Conservation (phyloP, 192 early-diverging fungal genomes). For the Coemansia sp. region DNA sequence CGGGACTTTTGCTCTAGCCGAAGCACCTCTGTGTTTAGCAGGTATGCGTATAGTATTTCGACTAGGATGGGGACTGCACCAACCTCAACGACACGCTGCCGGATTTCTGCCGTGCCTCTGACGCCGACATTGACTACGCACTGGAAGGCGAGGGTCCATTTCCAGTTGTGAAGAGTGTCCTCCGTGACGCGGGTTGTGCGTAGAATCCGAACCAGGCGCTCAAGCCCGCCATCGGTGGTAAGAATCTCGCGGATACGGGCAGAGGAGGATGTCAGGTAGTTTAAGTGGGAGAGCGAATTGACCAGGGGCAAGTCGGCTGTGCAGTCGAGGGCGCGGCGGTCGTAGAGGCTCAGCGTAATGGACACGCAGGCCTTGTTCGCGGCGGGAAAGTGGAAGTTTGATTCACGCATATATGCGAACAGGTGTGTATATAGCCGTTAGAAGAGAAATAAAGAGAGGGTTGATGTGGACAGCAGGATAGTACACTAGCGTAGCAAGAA, state of each 20-base stretch:
- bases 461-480: background rate
- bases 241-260: conserved; percentile 80
- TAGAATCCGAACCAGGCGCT: conserved; percentile 81
- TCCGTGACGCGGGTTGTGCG: conserved; percentile 64
- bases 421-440: background rate
- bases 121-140: conserved; percentile 87
- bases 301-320: conserved; percentile 84
- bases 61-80: conserved; percentile 83
- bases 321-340: conserved; percentile 93
- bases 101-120: conserved; percentile 74
- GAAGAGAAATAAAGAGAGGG: background rate
- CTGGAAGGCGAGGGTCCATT: conserved; percentile 81
- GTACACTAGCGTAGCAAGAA: background rate
- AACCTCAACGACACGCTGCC: conserved; percentile 82
- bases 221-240: conserved; percentile 83
- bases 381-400: conserved; percentile 76
- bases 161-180: conserved; percentile 71
- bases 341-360: conserved; percentile 80
- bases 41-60: conserved; percentile 64
- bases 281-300: conserved; percentile 85
- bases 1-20: conserved; percentile 49
- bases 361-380: conserved; percentile 78
- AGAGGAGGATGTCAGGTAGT: conserved; percentile 80
- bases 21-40: conserved; percentile 34
- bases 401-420: conserved; percentile 66